Conservation (phyloP, 306 rosid species). For the Vigna mungo region DNA sequence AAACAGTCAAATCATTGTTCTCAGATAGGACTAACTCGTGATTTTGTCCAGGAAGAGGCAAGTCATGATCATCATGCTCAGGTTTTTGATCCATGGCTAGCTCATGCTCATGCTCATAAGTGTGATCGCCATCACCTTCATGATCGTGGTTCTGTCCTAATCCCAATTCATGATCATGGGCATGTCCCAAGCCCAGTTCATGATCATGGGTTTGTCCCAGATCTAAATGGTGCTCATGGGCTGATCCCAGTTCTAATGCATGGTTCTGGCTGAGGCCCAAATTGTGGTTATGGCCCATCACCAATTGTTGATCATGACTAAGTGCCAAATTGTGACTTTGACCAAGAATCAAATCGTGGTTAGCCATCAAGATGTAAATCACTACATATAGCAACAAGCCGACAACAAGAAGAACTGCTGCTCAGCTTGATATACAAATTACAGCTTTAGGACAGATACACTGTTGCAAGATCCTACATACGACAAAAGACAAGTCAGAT, state of each 20-base stretch:
- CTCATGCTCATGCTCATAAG: constrained; percentile 66
- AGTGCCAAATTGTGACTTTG: constrained; percentile 75
- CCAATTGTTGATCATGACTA: constrained; percentile 80
- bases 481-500: constrained; percentile 34
- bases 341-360: constrained; percentile 83
- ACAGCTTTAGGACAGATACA: constrained; percentile 38
- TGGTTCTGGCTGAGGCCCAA: constrained; percentile 70
- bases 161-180: constrained; percentile 68
- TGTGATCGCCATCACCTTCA: constrained; percentile 65
- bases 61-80: constrained; percentile 64
- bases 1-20: constrained; percentile 66
- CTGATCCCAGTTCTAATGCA: constrained; percentile 68
- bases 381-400: constrained; percentile 14
- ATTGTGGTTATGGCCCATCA: constrained; percentile 71
- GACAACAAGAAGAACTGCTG: constrained; percentile 19
- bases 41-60: constrained; percentile 64
- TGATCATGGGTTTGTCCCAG: constrained; percentile 67
- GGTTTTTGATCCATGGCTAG: constrained; percentile 82
- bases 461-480: constrained; percentile 49
- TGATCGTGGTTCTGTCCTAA: constrained; percentile 66
- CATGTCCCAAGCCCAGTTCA: constrained; percentile 66
- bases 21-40: constrained; percentile 61
- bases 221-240: constrained; percentile 69
- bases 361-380: constrained; percentile 63
- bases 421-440: constrained; percentile 45